Conservation (phyloP, 768 basidiomycete species). For the Russula vinacea region DNA sequence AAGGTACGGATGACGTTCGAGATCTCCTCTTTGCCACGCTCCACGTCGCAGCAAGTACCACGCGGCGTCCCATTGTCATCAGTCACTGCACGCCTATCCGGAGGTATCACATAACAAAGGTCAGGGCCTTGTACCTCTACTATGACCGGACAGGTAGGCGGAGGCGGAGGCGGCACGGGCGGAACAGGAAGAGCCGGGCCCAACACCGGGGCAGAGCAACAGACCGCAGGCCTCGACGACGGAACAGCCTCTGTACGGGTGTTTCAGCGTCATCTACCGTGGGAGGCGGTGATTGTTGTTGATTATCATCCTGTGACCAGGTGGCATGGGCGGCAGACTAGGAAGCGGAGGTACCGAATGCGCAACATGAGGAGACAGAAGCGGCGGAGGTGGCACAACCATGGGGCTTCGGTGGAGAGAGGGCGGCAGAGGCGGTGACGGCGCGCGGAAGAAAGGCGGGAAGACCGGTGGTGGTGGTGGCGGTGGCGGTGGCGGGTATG, state of each 20-base stretch:
- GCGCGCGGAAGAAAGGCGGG: conserved; percentile 22
- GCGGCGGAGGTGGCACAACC: conserved; percentile 4
- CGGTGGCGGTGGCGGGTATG: not conserved
- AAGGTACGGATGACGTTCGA: conserved; percentile 48
- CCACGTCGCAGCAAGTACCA: conserved; percentile 44
- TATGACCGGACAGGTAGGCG: conserved; percentile 27
- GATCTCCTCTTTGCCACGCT: conserved; percentile 50
- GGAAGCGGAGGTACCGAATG: conserved; percentile 31
- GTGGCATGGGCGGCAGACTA: conserved; percentile 8
- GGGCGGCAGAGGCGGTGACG: conserved; percentile 20
- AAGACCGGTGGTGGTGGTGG: conserved; percentile 30
- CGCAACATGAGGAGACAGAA: conserved; percentile 2
- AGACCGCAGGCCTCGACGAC: conserved; percentile 23
- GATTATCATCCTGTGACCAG: not conserved
- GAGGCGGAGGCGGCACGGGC: conserved; percentile 32
- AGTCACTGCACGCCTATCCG: not conserved
- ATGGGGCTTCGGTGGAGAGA: not conserved
- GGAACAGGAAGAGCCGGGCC: conserved; percentile 25
- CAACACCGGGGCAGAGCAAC: conserved; percentile 23
- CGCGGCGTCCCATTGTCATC: conserved; percentile 12
- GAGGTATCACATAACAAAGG: not conserved
- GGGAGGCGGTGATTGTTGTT: conserved; percentile 6
- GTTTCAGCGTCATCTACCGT: conserved; percentile 2
- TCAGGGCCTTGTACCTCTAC: not conserved
- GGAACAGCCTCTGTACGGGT: conserved; percentile 21